A percentile compares a stretch with the other conserved stretches of the same genome.
These are phyloP conservation scores for Lactarius sanguifluus DNA, from an alignment of 768 basidiomycete species.

Conservation along the genomic window DNA sequence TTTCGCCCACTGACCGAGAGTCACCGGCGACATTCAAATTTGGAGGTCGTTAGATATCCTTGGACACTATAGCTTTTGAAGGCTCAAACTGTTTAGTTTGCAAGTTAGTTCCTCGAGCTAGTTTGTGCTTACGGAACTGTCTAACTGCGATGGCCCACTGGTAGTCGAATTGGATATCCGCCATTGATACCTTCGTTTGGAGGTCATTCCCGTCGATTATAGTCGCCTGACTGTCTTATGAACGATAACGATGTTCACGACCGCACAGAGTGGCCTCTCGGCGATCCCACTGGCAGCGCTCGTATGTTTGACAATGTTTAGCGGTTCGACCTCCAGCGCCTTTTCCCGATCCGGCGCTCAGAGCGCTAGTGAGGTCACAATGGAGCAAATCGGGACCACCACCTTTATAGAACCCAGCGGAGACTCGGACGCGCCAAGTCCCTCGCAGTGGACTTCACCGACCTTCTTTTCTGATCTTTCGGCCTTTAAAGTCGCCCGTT, in stretches of 20 bases:
- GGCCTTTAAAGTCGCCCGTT: conserved; percentile 24
- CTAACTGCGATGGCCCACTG: background rate
- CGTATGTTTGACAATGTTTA: background rate
- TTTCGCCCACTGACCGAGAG: too few relatives aligned
- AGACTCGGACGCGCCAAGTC: background rate
- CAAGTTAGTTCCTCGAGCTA: too few relatives aligned
- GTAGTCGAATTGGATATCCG: background rate
- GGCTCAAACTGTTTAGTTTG: background rate
- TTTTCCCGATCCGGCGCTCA: background rate
- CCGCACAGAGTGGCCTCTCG: background rate
- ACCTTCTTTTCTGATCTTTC: conserved; percentile 19
- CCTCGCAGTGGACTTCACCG: conserved; percentile 21
- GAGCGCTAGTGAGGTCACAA: background rate
- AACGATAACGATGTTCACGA: background rate
- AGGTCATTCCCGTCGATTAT: background rate
- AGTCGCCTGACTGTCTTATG: background rate
- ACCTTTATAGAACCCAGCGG: background rate
- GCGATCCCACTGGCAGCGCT: too few relatives aligned
- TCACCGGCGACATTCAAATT: too few relatives aligned
- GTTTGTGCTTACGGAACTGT: background rate
- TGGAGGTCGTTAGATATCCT: too few relatives aligned
- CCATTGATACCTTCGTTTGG: background rate
- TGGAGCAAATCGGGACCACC: background rate
- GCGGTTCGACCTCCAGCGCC: background rate
- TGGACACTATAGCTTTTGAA: too few relatives aligned